A percentile compares a stretch with the other conserved stretches of the same genome.
These are phyloP conservation scores for Pterocarpus macrocarpus DNA, from an alignment of 306 rosid species.

Conservation along the genomic window DNA sequence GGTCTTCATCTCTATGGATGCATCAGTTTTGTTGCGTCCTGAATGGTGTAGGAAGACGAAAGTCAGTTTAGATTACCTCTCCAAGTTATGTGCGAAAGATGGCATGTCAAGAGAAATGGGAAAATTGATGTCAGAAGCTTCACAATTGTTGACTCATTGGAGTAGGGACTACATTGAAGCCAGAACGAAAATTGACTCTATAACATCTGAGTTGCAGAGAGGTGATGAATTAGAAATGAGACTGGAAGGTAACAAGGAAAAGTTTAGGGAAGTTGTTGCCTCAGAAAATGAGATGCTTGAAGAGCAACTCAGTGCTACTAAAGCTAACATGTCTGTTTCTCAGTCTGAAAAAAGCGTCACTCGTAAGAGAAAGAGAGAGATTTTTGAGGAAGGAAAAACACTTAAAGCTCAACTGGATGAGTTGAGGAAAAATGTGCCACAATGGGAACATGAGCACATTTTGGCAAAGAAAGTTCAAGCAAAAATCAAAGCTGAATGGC, in stretches of 20 bases:
- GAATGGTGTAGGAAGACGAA: no score
- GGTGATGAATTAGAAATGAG: background rate
- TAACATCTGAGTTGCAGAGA: background rate
- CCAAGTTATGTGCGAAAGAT: no score
- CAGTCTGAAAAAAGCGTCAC: background rate
- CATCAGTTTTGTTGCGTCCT: no score
- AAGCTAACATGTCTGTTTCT: background rate
- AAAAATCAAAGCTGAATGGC: no score
- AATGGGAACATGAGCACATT: no score
- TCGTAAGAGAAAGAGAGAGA: background rate
- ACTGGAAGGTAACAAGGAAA: background rate
- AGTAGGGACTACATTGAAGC: background rate
- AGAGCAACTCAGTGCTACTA: no score
- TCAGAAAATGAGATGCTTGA: background rate
- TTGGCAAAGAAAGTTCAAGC: no score
- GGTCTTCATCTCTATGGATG: no score
- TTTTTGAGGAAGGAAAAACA: background rate
- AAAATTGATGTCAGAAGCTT: background rate
- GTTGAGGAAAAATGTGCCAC: background rate
- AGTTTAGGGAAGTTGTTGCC: background rate
- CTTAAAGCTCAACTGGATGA: constrained; percentile 5
- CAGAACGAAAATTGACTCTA: background rate
- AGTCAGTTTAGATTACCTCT: no score
- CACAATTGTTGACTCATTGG: background rate
- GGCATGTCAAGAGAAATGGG: background rate